phyloP scores from a whole-genome alignment of 345 rosid genomes.

The Turritis glabra region DNA sequence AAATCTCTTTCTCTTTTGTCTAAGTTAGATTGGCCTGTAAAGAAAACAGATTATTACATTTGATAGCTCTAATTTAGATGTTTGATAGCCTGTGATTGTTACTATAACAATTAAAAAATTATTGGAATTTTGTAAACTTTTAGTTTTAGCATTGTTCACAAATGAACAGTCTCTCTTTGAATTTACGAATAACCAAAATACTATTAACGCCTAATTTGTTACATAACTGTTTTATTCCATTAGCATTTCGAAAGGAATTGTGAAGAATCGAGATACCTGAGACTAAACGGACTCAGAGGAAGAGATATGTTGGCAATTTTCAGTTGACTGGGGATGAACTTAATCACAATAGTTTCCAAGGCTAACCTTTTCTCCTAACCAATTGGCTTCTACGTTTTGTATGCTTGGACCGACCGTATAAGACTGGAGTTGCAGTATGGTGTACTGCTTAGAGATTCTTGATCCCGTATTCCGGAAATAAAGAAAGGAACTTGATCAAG shows the following conservation, averaged over 20 bases:
- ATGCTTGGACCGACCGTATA: background rate
- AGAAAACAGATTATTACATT: background rate
- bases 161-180: background rate
- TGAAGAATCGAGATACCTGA: constrained; percentile 13
- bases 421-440: background rate
- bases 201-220: background rate
- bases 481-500: constrained; percentile 25
- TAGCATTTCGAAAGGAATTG: constrained; percentile 12
- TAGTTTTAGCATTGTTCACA: background rate
- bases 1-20: constrained; percentile 1
- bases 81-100: background rate
- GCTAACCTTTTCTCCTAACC: background rate
- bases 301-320: no score
- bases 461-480: background rate
- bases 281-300: background rate
- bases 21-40: background rate
- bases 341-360: background rate
- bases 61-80: background rate
- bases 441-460: constrained; percentile 17
- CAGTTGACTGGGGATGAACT: constrained; percentile 10
- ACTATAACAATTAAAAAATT: background rate
- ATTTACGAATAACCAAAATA: background rate
- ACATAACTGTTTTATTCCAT: background rate
- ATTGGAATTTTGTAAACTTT: background rate
- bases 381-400: constrained; percentile 2